Percentiles rank a stretch among this genome's conserved stretches.
Evolutionary conservation across 208 protist species (phyloP).

Genomic region (Trypanosoma mega): DNA sequence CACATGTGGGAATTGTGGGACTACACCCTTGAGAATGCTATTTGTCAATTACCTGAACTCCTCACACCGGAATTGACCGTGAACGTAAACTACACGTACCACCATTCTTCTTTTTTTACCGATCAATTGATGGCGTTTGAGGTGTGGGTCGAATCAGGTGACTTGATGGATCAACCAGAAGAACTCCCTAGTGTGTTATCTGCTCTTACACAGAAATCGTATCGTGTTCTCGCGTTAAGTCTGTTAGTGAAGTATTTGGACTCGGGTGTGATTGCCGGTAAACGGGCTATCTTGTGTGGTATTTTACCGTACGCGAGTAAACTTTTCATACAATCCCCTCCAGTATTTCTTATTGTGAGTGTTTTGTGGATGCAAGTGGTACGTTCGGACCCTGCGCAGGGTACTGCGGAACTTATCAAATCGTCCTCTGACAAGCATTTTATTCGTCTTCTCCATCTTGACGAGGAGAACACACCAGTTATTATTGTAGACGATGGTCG

Average conservation of each 20-base stretch:
- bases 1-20: slow-evolving; percentile 97
- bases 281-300: slow-evolving; percentile 94
- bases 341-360: slow-evolving; percentile 74
- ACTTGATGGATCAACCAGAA: slow-evolving; percentile 85
- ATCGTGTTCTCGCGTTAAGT: slow-evolving; percentile 94
- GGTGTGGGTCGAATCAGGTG: slow-evolving; percentile 97
- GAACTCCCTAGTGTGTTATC: slow-evolving; percentile 98
- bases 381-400: slow-evolving; percentile 50
- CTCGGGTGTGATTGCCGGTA: slow-evolving; percentile 95
- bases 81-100: slow-evolving; percentile 55
- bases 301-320: slow-evolving; percentile 98
- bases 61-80: slow-evolving; percentile 33
- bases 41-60: slow-evolving; percentile 91
- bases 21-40: slow-evolving; percentile 88
- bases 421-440: slow-evolving; percentile 66
- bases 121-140: slow-evolving; percentile 99
- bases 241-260: slow-evolving; percentile 97
- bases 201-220: slow-evolving; percentile 89
- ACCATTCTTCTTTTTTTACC: slow-evolving; percentile 94
- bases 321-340: slow-evolving; percentile 88
- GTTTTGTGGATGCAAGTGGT: slow-evolving; percentile 88
- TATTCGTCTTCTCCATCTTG: slow-evolving; percentile 61
- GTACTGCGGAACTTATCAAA: slow-evolving; percentile 59
- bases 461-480: slow-evolving; percentile 88
- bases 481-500: slow-evolving; percentile 71